Evolutionary conservation across 306 rosid genomes (phyloP).

Genomic region (Quercus dentata): DNA sequence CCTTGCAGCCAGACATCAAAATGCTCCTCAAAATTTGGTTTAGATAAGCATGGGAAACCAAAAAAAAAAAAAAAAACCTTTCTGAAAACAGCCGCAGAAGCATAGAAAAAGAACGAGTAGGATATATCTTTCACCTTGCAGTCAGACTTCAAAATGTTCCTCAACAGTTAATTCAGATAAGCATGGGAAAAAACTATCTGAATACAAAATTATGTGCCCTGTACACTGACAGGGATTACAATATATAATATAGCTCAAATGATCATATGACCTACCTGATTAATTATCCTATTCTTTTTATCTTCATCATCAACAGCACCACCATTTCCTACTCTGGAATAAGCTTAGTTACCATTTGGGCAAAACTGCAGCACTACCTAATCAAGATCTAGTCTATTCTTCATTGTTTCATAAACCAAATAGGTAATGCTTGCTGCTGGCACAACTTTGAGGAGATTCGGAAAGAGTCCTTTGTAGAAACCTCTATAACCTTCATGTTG

Average conservation of each 20-base stretch:
- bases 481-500: conserved; percentile 69
- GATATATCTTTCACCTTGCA: conserved; percentile 5
- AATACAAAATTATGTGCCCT: conserved; percentile 58
- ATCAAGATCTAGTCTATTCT: conserved; percentile 73
- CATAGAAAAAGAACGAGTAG: no score
- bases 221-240: conserved; percentile 33
- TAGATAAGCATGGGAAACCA: conserved; percentile 32
- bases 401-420: conserved; percentile 84
- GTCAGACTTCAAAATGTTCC: conserved; percentile 26
- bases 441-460: conserved; percentile 89
- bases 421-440: conserved; percentile 95
- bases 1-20: conserved; percentile 23
- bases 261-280: conserved; percentile 33
- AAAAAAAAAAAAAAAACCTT: conserved; percentile 20
- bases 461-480: conserved; percentile 92
- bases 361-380: conserved; percentile 31
- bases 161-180: conserved; percentile 45
- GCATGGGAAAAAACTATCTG: conserved; percentile 50
- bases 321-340: conserved; percentile 32
- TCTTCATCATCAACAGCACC: conserved; percentile 27
- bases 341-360: conserved; percentile 21
- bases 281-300: conserved; percentile 24
- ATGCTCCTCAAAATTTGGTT: conserved; percentile 41
- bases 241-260: conserved; percentile 16
- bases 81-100: neutral